Percentiles rank a stretch among this genome's conserved stretches.
Evolutionary conservation across 2,329 filamentous ascomycete genomes (phyloP).

Genomic region (Bipolaris zeicola): DNA sequence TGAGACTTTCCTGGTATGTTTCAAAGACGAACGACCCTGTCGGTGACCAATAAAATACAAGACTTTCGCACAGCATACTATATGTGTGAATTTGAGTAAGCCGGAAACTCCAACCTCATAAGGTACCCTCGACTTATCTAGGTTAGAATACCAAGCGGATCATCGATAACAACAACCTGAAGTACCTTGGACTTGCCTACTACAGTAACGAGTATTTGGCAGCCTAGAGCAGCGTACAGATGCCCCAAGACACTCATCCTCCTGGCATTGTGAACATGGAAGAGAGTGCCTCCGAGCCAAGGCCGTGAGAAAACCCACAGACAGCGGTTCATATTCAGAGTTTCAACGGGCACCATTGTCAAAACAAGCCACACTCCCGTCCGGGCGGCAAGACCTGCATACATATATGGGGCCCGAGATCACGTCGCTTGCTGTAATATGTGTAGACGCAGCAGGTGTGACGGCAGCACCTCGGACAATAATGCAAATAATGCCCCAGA

Average conservation of each 20-base stretch:
- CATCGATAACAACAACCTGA: not conserved
- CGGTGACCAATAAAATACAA: too few species aligned
- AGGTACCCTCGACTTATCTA: not conserved
- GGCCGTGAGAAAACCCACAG: not conserved
- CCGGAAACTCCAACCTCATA: not conserved
- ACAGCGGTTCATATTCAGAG: not conserved
- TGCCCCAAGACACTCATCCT: not conserved
- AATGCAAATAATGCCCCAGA: not conserved
- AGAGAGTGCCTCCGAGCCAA: not conserved
- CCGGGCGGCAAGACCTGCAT: conserved; percentile 1
- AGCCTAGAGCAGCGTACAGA: not conserved
- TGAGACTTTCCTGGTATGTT: too few species aligned
- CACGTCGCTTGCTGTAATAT: not conserved
- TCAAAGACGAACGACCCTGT: too few species aligned
- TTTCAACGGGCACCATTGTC: not conserved
- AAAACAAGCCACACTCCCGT: not conserved
- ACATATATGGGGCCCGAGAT: not conserved
- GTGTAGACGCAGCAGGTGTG: not conserved
- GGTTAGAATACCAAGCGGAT: not conserved
- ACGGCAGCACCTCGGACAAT: conserved; percentile 4
- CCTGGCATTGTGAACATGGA: not conserved
- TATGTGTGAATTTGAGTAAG: not conserved
- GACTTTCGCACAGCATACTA: not conserved
- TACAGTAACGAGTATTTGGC: not conserved
- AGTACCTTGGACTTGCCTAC: not conserved